These are phyloP conservation scores for Daldinia childiae DNA, from an alignment of 495 filamentous ascomycete species.

Conservation along the genomic window DNA sequence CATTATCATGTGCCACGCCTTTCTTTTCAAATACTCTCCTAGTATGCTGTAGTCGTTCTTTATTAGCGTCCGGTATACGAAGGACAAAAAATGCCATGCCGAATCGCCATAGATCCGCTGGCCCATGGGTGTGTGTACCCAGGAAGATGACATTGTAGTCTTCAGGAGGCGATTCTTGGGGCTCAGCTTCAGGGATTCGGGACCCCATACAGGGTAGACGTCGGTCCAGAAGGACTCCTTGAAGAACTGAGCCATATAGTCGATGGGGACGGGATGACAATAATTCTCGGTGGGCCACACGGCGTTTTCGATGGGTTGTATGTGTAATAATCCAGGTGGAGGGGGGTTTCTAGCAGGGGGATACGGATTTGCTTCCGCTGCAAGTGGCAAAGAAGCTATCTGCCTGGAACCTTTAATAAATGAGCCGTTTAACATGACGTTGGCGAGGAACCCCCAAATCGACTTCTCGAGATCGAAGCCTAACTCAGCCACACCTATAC, in stretches of 20 bases:
- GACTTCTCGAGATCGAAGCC: conserved; percentile 44
- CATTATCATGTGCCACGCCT: background rate
- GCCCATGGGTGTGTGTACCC: background rate
- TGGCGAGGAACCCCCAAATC: conserved; percentile 10
- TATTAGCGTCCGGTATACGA: background rate
- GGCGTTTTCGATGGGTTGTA: background rate
- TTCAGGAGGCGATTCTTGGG: conserved; percentile 3
- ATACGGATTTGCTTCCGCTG: background rate
- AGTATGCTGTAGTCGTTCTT: background rate
- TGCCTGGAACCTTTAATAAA: background rate
- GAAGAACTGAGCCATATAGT: conserved; percentile 39
- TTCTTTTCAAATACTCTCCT: background rate
- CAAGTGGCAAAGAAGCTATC: background rate
- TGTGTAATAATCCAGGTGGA: background rate
- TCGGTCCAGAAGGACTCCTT: conserved; percentile 38
- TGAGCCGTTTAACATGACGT: background rate
- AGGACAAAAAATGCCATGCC: background rate
- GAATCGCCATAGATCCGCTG: background rate
- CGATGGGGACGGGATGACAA: conserved; percentile 25
- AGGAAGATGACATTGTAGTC: background rate
- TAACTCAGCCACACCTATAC: conserved; percentile 17
- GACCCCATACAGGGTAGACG: conserved; percentile 23
- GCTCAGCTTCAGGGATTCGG: conserved; percentile 25
- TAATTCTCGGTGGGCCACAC: conserved; percentile 2
- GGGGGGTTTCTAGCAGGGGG: background rate